phyloP scores from a whole-genome alignment of 768 basidiomycete species.

The Tulasnella sp. region DNA sequence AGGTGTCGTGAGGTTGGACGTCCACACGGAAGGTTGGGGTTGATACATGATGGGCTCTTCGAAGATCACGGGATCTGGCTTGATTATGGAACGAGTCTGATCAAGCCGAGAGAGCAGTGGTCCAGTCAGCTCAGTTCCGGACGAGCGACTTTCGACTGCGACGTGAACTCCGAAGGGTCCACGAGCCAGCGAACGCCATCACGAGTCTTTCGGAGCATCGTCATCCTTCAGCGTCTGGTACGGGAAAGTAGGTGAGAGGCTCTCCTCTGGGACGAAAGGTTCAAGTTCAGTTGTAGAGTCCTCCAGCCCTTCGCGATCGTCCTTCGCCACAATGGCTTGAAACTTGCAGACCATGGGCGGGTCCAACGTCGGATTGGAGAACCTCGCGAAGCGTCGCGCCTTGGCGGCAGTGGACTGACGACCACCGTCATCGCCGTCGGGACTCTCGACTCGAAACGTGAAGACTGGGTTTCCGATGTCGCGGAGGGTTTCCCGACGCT shows the following conservation, averaged over 20 bases:
- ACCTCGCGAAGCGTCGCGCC: too few species aligned
- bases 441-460: conserved; percentile 1
- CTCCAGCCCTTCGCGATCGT: too few species aligned
- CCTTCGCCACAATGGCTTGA: too few species aligned
- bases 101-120: too few species aligned
- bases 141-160: too few species aligned
- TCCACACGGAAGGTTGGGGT: not conserved
- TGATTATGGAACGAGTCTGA: not conserved
- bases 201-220: not conserved
- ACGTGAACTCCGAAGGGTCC: not conserved
- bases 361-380: too few species aligned
- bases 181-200: not conserved
- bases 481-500: not conserved
- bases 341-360: too few species aligned
- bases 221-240: not conserved
- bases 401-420: too few species aligned
- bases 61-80: not conserved
- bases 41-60: too few species aligned
- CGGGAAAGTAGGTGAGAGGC: not conserved
- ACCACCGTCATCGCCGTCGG: too few species aligned
- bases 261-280: not conserved
- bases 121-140: too few species aligned
- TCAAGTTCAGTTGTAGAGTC: not conserved
- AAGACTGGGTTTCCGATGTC: conserved; percentile 2
- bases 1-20: too few species aligned